Conservation (phyloP, 208 protist genomes). For the Tetramitus jugosus region DNA sequence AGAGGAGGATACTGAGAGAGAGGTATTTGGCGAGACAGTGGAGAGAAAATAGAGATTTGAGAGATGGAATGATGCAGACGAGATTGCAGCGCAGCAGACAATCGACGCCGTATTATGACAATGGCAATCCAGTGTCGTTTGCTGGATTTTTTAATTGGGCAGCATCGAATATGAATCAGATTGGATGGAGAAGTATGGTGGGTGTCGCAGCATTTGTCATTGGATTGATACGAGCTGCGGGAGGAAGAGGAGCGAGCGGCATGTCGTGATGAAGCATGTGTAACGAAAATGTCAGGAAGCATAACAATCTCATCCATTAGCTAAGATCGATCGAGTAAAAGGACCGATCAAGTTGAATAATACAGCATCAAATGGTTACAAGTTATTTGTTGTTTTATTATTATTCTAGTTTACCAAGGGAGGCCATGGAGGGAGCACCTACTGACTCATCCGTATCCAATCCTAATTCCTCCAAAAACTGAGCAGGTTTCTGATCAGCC, state of each 20-base stretch:
- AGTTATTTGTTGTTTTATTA: too few relatives aligned
- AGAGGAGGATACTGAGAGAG: slow-evolving; percentile 12
- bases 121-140: not conserved
- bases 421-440: too few relatives aligned
- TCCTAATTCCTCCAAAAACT: not conserved
- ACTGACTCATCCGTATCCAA: too few relatives aligned
- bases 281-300: too few relatives aligned
- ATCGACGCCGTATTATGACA: not conserved
- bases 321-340: too few relatives aligned
- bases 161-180: not conserved
- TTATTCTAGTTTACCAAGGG: too few relatives aligned
- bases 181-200: slow-evolving; percentile 10
- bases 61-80: too few relatives aligned
- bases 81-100: not conserved
- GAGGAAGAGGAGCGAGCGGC: too few relatives aligned
- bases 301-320: too few relatives aligned
- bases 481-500: not conserved
- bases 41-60: not conserved
- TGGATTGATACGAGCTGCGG: not conserved
- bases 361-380: too few relatives aligned
- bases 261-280: too few relatives aligned
- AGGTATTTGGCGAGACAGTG: slow-evolving; percentile 3
- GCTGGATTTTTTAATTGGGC: not conserved
- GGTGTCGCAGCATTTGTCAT: not conserved
- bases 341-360: too few relatives aligned